A percentile compares a stretch with the other conserved stretches of the same genome.
phyloP scores from a whole-genome alignment of 176 grass and related monocot genomes.

The Miscanthus lutarioriparius region DNA sequence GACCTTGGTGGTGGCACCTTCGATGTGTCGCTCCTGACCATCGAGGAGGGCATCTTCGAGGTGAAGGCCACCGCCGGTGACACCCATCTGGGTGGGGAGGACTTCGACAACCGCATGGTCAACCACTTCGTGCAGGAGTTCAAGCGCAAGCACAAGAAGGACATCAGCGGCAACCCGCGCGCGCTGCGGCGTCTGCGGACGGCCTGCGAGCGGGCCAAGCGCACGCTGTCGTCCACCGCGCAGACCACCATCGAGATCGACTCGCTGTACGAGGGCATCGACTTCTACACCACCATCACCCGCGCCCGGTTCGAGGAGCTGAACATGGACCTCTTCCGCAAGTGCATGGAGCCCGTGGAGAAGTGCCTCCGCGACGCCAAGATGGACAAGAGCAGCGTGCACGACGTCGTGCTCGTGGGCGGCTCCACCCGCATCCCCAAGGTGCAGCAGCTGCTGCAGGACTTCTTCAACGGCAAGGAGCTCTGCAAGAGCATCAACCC shows the following conservation, averaged over 20 bases:
- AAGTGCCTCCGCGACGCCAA: slow-evolving; percentile 96
- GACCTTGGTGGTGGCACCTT: slow-evolving; percentile 65
- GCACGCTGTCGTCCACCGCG: slow-evolving; percentile 84
- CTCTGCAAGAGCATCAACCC: slow-evolving; percentile 99
- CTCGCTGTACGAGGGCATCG: slow-evolving; percentile 86
- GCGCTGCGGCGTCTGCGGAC: slow-evolving; percentile 56
- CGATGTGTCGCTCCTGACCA: slow-evolving; percentile 65
- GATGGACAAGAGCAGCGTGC: slow-evolving; percentile 90
- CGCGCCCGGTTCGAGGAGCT: slow-evolving; percentile 89
- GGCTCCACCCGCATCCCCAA: slow-evolving; percentile 92
- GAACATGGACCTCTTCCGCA: slow-evolving; percentile 97
- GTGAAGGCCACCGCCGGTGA: slow-evolving; percentile 67
- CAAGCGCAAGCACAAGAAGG: slow-evolving; percentile 69
- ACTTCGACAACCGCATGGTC: slow-evolving; percentile 78
- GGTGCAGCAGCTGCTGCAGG: slow-evolving; percentile 96
- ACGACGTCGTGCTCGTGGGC: slow-evolving; percentile 94
- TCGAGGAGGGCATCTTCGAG: slow-evolving; percentile 79
- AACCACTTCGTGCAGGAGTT: slow-evolving; percentile 79
- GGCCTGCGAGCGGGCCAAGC: slow-evolving; percentile 85
- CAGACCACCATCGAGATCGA: slow-evolving; percentile 97
- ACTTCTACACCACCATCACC: slow-evolving; percentile 95
- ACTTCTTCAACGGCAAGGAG: slow-evolving; percentile 99
- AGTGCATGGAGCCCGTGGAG: slow-evolving; percentile 95
- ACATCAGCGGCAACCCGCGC: slow-evolving; percentile 56
- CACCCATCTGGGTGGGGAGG: slow-evolving; percentile 59